Evolutionary conservation across 805 yeast species (phyloP), one percentile per base, ranked within the genome.

Genomic region (Metschnikowia lunata): DNA sequence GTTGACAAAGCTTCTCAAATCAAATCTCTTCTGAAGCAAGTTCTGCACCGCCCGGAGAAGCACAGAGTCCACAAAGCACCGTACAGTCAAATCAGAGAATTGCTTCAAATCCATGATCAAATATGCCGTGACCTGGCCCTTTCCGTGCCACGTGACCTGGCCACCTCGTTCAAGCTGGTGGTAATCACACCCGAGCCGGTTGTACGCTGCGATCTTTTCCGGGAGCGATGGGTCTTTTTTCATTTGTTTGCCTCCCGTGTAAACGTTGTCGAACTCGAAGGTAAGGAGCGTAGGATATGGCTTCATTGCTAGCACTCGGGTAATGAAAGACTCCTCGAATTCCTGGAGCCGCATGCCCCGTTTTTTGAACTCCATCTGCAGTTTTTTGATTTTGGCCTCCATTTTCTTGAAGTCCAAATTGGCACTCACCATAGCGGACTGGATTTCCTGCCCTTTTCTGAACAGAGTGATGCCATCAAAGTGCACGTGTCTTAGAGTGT

Each of bases 131-230:
- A 88, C 60, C 63, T 93, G 99, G 0, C 99, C 99, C 1, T 93
- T 85, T 0, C 98, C 98, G 66, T 93, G 99, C 72, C 87, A 93
- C 0, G 99, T 93, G 1, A 93, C 80, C 60, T 93, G 95, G 0
- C 99, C 99, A 12, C 99, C 99, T 49, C 99, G 71, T 42, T 80
- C 80, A 0, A 93, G 77, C 55, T 87, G 91, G n/a, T 82, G 75
- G 57, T 80, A 86, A 28, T 73, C 72, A 12, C 89, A 83, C n/a
- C 74, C 74, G 34, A 69, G 46, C 27, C 38, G 45, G 39, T 64
- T 56, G 52, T 59, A 67, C 30, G 49, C 50, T 39, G 48, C 32
- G 34, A 61, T 57, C 54, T 63, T 61, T 6, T 54, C 59, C 14
- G 40, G 45, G 27, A 62, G 61, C 1, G 73, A 60, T 0, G 81